These are phyloP conservation scores for Suillus subaureus DNA, from an alignment of 768 basidiomycete species.

Conservation along the genomic window DNA sequence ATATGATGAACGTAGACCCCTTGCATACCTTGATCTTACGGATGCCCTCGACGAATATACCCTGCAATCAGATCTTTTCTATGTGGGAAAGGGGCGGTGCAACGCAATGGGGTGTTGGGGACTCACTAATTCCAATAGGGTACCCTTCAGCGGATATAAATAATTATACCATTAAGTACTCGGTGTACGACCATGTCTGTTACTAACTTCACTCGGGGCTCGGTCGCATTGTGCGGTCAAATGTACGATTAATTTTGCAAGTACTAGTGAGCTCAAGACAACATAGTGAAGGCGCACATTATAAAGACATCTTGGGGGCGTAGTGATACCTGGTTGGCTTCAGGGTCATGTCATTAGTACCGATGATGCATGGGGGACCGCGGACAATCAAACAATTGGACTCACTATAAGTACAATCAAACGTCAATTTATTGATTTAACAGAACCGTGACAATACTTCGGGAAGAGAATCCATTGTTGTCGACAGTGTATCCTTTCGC, in stretches of 20 bases:
- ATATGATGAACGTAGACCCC: background rate
- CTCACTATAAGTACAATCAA: background rate
- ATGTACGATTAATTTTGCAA: background rate
- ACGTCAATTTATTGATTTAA: background rate
- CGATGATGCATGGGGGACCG: background rate
- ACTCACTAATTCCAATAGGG: background rate
- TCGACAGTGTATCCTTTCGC: constrained; percentile 30
- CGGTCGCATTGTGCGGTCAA: background rate
- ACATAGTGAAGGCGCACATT: background rate
- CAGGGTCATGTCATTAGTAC: background rate
- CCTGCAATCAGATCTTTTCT: background rate
- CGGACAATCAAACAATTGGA: background rate
- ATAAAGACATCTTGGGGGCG: background rate
- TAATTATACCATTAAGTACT: background rate
- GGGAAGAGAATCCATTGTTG: background rate
- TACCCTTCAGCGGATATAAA: background rate
- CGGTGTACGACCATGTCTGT: background rate
- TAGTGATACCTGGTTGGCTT: background rate
- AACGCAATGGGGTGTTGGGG: background rate
- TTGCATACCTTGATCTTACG: background rate
- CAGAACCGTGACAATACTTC: background rate
- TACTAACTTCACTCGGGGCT: background rate
- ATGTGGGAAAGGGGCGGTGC: background rate
- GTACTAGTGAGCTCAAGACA: background rate
- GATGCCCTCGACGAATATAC: background rate